These are phyloP conservation scores for Cadophora malorum DNA, from an alignment of 2,329 filamentous ascomycete species.

Conservation along the genomic window DNA sequence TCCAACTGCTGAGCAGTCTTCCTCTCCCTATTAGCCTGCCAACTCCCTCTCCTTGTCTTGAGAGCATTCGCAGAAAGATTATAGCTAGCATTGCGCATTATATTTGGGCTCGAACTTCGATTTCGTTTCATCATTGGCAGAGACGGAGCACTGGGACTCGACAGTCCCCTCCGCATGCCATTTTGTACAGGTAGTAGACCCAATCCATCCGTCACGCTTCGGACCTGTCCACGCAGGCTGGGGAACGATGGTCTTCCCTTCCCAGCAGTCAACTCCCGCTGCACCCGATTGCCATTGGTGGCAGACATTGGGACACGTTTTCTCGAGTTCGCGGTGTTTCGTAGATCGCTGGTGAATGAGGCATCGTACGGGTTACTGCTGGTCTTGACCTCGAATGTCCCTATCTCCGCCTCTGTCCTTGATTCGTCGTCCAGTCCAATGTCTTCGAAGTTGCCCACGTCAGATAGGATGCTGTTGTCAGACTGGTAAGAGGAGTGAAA, in stretches of 20 bases:
- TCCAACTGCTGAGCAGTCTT: conserved; percentile 76
- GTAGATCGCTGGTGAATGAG: conserved; percentile 37
- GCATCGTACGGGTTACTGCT: conserved; percentile 41
- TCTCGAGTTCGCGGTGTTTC: conserved; percentile 35
- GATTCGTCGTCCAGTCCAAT: conserved; percentile 82
- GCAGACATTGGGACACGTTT: conserved; percentile 38
- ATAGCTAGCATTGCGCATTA: conserved; percentile 31
- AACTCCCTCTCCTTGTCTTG: conserved; percentile 56
- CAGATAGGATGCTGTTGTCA: conserved; percentile 71
- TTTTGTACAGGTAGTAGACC: conserved; percentile 40
- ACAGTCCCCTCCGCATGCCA: conserved; percentile 36
- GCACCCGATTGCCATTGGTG: conserved; percentile 37
- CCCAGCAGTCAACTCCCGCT: conserved; percentile 42
- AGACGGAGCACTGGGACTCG: conserved; percentile 36
- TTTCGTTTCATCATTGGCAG: conserved; percentile 40
- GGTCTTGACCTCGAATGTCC: conserved; percentile 41
- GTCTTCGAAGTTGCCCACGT: conserved; percentile 88
- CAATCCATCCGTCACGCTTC: conserved; percentile 41
- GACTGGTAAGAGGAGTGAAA: conserved; percentile 78
- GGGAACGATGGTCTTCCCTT: conserved; percentile 37
- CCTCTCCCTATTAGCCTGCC: conserved; percentile 69
- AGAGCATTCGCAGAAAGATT: conserved; percentile 36
- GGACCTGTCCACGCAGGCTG: conserved; percentile 39
- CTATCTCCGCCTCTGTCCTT: conserved; percentile 40
- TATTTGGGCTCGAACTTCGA: conserved; percentile 42